phyloP scores from a whole-genome alignment of 2,329 filamentous ascomycete species.

The Akanthomyces lecanii region DNA sequence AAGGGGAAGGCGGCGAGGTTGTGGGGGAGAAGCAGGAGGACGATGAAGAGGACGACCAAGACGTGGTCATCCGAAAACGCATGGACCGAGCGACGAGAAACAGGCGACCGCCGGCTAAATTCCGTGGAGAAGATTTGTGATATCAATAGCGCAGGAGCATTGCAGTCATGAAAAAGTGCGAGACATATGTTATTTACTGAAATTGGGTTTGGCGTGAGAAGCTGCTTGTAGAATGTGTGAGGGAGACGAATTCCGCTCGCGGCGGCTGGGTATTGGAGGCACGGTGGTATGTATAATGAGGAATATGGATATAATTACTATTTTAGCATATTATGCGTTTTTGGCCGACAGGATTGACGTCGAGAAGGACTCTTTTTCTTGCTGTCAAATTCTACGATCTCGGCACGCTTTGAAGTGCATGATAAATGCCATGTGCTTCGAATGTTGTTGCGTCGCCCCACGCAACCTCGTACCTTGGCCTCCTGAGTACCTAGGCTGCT shows the following conservation, averaged over 20 bases:
- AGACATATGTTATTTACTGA: not conserved
- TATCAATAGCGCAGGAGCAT: slow-evolving; percentile 20
- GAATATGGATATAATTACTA: not conserved
- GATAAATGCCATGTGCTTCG: too few species aligned
- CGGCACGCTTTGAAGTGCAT: too few species aligned
- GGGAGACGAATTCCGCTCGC: too few species aligned
- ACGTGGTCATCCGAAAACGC: slow-evolving; percentile 28
- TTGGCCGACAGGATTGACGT: not conserved
- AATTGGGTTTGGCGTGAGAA: not conserved
- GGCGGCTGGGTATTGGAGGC: not conserved
- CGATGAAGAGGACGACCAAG: slow-evolving; percentile 29
- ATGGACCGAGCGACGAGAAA: slow-evolving; percentile 27
- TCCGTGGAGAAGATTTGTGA: slow-evolving; percentile 30
- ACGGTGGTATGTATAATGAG: not conserved
- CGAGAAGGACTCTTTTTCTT: too few species aligned
- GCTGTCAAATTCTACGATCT: too few species aligned
- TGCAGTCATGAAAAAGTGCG: not conserved
- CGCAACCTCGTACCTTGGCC: not conserved
- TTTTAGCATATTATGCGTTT: not conserved
- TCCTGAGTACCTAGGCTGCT: too few species aligned
- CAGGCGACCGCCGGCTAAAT: slow-evolving; percentile 34
- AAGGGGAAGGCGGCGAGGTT: slow-evolving; percentile 13
- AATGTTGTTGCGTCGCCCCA: not conserved
- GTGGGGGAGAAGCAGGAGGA: not conserved
- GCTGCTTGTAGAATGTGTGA: not conserved